Evolutionary conservation across 1,139 yeast species (phyloP).

Genomic region (Geotrichum bryndzae): DNA sequence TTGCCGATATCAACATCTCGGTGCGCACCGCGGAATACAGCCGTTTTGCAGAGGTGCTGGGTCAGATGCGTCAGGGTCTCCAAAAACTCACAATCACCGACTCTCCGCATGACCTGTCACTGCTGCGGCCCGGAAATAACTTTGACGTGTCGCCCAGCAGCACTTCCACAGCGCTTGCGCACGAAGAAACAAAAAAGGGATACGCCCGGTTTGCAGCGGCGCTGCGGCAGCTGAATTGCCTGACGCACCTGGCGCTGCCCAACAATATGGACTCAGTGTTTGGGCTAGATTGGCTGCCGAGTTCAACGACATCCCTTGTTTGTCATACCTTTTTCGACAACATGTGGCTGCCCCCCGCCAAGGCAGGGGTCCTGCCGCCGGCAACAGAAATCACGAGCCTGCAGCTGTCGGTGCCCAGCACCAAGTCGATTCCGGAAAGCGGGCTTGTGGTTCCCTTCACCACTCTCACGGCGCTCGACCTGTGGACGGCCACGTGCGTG

Average conservation of each 20-base stretch:
- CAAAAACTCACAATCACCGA: constrained; percentile 3
- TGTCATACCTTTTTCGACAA: neutral
- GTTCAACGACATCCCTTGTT: neutral
- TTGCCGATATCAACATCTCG: neutral
- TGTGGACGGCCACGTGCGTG: neutral
- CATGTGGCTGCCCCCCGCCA: neutral
- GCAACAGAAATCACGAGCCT: neutral
- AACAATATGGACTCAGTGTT: neutral
- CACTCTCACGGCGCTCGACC: neutral
- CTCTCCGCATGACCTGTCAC: neutral
- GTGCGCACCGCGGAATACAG: neutral
- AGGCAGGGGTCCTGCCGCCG: neutral
- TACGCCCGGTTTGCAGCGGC: neutral
- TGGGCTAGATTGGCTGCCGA: neutral
- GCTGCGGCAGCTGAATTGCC: neutral
- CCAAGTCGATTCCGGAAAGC: neutral
- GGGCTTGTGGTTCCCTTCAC: neutral
- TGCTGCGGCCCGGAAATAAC: neutral
- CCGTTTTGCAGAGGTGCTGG: neutral
- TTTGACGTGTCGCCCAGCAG: neutral
- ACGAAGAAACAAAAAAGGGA: neutral
- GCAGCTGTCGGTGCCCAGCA: neutral
- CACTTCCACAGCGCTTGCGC: neutral
- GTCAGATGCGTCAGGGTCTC: neutral
- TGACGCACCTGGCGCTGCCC: constrained; percentile 1